Evolutionary conservation across 1,284 basidiomycete genomes (phyloP), one percentile per base, ranked within the genome.

Genomic region (Pseudozyma flocculosa): DNA sequence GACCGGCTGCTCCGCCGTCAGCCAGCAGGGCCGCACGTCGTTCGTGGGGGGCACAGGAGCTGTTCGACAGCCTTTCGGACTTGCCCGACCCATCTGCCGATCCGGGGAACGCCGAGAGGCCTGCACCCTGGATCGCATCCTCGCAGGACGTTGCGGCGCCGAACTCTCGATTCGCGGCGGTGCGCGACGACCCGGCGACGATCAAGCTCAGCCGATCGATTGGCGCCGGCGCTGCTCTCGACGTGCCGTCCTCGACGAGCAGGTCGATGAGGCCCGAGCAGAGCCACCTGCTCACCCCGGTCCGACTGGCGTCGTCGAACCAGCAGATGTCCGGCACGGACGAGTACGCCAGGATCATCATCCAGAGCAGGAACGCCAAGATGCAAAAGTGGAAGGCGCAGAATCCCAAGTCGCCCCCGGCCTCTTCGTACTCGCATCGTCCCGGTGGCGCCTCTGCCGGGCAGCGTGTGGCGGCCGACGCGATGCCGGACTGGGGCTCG

Each of bases 311-410:
- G 0, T 48, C 54, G 18, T 17, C 32, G 17, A 38, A 48, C n/a
- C 50, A 45, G 40, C 42, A 50, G 14, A 39, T 57, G 23, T 54
- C 73, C 1, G 71, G 79, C 17, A 79, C 80, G 1, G 82, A 83
- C 62, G 83, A 83, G 36, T 82, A 82, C 51, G 82, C 82, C 0
- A 80, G 79, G 53, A 82, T 83, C 78, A 83, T 83, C 61, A 78
- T 83, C 59, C 81, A 83, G 57, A 82, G 79, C 46, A 76, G 83
- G 21, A 80, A 81, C 30, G 83, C 82, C 29, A 84, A 84, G 63
- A 75, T 83, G 58, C 81, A 82, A 48, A 79, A 82, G 45, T 84
- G 83, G 83, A 73, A 53, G 46, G 51, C 58, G n/a, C 58, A 65
- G 46, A 55, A 61, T 29, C 23, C 8, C 4, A 21, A 30, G 36